Percentiles rank a stretch among this genome's conserved stretches.
phyloP scores from a whole-genome alignment of 2,329 filamentous ascomycete genomes.

The Fusarium sp. region DNA sequence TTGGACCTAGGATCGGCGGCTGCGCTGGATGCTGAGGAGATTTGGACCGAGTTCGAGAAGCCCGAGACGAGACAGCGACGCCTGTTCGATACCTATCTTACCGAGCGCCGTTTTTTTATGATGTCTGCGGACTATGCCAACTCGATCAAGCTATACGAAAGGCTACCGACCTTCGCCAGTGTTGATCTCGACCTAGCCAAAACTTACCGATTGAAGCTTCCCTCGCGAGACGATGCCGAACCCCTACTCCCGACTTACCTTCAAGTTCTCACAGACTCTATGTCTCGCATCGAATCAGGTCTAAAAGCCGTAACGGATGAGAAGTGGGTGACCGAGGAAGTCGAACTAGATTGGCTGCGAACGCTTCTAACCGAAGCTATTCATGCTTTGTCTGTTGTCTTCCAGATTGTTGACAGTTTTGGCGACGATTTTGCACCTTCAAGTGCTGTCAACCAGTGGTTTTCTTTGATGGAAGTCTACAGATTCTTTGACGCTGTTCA shows the following conservation, averaged over 20 bases:
- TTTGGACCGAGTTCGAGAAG: constrained; percentile 70
- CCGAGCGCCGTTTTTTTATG: constrained; percentile 76
- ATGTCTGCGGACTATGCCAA: constrained; percentile 70
- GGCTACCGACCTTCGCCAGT: constrained; percentile 51
- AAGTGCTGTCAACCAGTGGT: constrained; percentile 76
- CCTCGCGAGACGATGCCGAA: constrained; percentile 54
- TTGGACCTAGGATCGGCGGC: constrained; percentile 61
- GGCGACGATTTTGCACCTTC: constrained; percentile 66
- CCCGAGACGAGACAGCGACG: constrained; percentile 72
- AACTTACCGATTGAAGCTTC: constrained; percentile 48
- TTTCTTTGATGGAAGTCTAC: constrained; percentile 75
- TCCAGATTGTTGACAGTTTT: constrained; percentile 75
- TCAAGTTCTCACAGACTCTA: constrained; percentile 59
- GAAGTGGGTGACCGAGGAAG: constrained; percentile 62
- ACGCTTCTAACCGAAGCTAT: constrained; percentile 76
- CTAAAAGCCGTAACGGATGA: constrained; percentile 66
- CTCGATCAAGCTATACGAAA: constrained; percentile 59
- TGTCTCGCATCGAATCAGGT: constrained; percentile 61
- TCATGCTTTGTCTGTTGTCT: constrained; percentile 79
- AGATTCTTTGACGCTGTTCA: constrained; percentile 76
- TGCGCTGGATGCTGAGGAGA: constrained; percentile 64
- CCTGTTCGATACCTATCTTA: constrained; percentile 77
- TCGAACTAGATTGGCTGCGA: constrained; percentile 70
- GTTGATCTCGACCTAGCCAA: constrained; percentile 45
- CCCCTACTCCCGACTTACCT: constrained; percentile 62